Conservation (phyloP, 1,284 basidiomycete species). For the Sporisorium exsertum region DNA sequence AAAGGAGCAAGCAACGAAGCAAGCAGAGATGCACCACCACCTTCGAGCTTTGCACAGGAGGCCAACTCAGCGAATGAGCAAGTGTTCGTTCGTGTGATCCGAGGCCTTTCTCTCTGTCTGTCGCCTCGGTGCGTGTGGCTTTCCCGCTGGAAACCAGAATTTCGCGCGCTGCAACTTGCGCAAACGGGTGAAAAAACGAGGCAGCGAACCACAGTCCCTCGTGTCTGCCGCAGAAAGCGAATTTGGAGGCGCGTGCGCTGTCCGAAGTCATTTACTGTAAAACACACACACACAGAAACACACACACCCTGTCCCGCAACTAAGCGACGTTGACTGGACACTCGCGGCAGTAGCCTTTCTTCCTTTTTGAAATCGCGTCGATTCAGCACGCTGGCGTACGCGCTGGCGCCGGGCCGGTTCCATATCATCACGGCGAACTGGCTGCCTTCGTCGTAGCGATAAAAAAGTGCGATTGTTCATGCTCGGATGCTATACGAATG, state of each 20-base stretch:
- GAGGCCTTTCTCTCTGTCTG: slow-evolving; percentile 2
- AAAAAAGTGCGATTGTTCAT: slow-evolving; percentile 15
- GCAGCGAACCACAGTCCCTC: too few relatives aligned
- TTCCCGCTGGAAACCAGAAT: background rate
- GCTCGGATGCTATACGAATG: slow-evolving; percentile 19
- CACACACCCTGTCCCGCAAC: background rate
- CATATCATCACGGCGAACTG: too few relatives aligned
- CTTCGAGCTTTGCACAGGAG: slow-evolving; percentile 3
- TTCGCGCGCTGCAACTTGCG: slow-evolving; percentile 32
- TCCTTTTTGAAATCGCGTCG: slow-evolving; percentile 15
- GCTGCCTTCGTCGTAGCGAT: too few relatives aligned
- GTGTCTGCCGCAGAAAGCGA: slow-evolving; percentile 2
- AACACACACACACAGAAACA: slow-evolving; percentile 14
- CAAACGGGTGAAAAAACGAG: slow-evolving; percentile 13
- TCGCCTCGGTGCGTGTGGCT: slow-evolving; percentile 25
- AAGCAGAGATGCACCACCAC: slow-evolving; percentile 18
- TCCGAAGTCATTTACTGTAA: slow-evolving; percentile 5
- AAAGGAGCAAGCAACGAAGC: background rate
- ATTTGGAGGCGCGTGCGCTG: slow-evolving; percentile 38
- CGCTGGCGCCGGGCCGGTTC: too few relatives aligned
- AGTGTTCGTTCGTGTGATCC: slow-evolving; percentile 23
- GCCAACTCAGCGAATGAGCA: slow-evolving; percentile 7
- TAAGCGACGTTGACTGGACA: too few relatives aligned
- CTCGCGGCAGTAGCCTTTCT: too few relatives aligned
- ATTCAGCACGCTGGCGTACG: background rate